These are phyloP conservation scores for Curvularia eragrostidis DNA, from an alignment of 2,329 filamentous ascomycete species.

Conservation along the genomic window DNA sequence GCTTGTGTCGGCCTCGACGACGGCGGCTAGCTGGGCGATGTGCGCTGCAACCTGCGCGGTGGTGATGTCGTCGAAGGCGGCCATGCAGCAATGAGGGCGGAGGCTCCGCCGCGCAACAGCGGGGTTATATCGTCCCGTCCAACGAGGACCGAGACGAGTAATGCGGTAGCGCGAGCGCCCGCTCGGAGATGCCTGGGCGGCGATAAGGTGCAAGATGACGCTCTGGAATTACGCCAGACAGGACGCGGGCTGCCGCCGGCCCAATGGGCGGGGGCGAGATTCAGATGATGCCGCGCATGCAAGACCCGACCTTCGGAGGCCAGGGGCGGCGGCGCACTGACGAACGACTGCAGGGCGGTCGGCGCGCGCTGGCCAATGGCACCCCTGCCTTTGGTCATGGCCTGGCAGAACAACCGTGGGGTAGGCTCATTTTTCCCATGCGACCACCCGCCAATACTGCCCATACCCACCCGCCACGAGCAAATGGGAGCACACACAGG, in stretches of 20 bases:
- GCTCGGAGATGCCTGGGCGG: constrained; percentile 24
- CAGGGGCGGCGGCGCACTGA: constrained; percentile 33
- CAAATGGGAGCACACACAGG: neutral
- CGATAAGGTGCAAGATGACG: constrained; percentile 47
- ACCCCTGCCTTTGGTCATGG: constrained; percentile 33
- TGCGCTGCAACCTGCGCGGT: constrained; percentile 8
- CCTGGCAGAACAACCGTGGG: constrained; percentile 47
- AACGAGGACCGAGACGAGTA: constrained; percentile 25
- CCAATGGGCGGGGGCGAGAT: constrained; percentile 39
- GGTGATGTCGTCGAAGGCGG: constrained; percentile 32
- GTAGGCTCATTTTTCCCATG: constrained; percentile 43
- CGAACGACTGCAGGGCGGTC: constrained; percentile 23
- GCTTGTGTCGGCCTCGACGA: constrained; percentile 4
- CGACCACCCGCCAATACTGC: constrained; percentile 32
- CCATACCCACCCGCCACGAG: constrained; percentile 28
- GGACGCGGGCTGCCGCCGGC: constrained; percentile 25
- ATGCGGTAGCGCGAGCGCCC: constrained; percentile 25
- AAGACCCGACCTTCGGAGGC: constrained; percentile 41
- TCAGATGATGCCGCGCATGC: constrained; percentile 34
- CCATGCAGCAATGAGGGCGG: constrained; percentile 12
- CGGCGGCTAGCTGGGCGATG: constrained; percentile 10
- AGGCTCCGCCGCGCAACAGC: constrained; percentile 34
- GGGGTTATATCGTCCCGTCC: constrained; percentile 37
- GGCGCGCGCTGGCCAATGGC: constrained; percentile 36
- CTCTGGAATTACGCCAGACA: constrained; percentile 43